A percentile compares a stretch with the other conserved stretches of the same genome.
These are phyloP conservation scores for Xylaria cubensis DNA, from an alignment of 495 filamentous ascomycete species.

Conservation along the genomic window DNA sequence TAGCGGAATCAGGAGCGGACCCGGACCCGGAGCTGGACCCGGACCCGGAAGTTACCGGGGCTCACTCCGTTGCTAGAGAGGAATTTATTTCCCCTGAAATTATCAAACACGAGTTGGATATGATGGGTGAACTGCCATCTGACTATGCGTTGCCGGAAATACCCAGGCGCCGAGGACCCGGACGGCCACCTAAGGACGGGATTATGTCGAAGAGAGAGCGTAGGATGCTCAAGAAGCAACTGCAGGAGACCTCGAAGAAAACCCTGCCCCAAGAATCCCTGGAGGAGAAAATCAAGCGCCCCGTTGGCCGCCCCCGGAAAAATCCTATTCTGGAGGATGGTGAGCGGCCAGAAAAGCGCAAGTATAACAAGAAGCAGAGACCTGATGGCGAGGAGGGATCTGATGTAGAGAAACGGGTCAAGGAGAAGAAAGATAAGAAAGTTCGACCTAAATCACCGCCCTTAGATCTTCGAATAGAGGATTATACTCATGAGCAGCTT, in stretches of 20 bases:
- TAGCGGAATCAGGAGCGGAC: background rate
- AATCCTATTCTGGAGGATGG: conserved; percentile 61
- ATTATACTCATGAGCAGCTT: conserved; percentile 84
- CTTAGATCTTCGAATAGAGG: conserved; percentile 67
- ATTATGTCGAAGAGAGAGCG: conserved; percentile 89
- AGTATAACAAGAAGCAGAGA: conserved; percentile 79
- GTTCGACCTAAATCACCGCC: conserved; percentile 63
- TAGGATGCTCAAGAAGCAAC: conserved; percentile 68
- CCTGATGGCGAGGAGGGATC: conserved; percentile 56
- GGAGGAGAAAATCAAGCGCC: conserved; percentile 63
- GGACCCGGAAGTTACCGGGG: conserved; percentile 42
- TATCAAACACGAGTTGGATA: conserved; percentile 35
- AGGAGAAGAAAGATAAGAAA: conserved; percentile 66
- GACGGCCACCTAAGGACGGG: conserved; percentile 88
- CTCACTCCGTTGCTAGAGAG: conserved; percentile 45
- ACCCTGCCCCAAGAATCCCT: conserved; percentile 50
- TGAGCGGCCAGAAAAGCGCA: conserved; percentile 72
- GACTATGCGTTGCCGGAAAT: conserved; percentile 48
- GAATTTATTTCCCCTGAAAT: conserved; percentile 45
- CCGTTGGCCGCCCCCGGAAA: conserved; percentile 63
- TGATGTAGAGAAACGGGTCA: conserved; percentile 55
- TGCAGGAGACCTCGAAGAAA: conserved; percentile 55
- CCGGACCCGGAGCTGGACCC: background rate
- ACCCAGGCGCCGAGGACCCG: conserved; percentile 79
- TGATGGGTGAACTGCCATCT: conserved; percentile 32